Percentiles rank a stretch among this genome's conserved stretches.
These are phyloP conservation scores for Echinochloa phyllopogon DNA, from an alignment of 176 grass and related monocot genomes.

Conservation along the genomic window DNA sequence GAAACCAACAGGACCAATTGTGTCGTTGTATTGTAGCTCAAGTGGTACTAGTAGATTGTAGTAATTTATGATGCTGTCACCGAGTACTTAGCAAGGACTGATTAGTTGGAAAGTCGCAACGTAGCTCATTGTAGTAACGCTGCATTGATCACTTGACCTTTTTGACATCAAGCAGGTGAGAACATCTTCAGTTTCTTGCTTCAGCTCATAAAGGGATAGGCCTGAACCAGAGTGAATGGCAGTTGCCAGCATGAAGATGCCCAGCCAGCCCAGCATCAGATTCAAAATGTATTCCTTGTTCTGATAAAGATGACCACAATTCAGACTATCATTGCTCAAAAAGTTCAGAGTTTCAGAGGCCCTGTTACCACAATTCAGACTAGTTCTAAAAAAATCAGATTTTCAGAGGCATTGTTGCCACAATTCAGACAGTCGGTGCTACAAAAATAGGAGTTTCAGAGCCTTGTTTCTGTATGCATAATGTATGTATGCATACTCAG, in stretches of 20 bases:
- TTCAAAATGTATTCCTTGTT: constrained; percentile 4
- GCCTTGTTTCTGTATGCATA: neutral
- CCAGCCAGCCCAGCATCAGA: constrained; percentile 7
- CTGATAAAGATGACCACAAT: constrained; percentile 15
- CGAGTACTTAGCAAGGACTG: neutral
- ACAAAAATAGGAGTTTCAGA: neutral
- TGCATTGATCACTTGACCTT: constrained; percentile 24
- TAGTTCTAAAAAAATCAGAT: neutral
- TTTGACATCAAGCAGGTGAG: constrained; percentile 30
- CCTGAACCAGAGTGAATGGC: constrained; percentile 20
- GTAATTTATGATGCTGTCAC: neutral
- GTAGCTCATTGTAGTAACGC: constrained; percentile 13
- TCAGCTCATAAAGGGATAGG: constrained; percentile 26
- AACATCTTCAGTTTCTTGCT: constrained; percentile 15
- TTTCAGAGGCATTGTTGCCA: neutral
- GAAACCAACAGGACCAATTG: too few relatives aligned
- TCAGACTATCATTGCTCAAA: neutral
- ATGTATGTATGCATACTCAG: neutral
- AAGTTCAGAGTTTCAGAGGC: neutral
- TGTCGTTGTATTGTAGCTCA: neutral
- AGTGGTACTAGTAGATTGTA: neutral
- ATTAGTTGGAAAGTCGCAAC: constrained; percentile 33
- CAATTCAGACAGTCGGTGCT: neutral
- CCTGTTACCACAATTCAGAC: neutral
- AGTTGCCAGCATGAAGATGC: constrained; percentile 23